Percentiles rank a stretch among this genome's conserved stretches.
Conservation (phyloP, 1,139 yeast genomes). For the Barnettozyma hawaiiensis region DNA sequence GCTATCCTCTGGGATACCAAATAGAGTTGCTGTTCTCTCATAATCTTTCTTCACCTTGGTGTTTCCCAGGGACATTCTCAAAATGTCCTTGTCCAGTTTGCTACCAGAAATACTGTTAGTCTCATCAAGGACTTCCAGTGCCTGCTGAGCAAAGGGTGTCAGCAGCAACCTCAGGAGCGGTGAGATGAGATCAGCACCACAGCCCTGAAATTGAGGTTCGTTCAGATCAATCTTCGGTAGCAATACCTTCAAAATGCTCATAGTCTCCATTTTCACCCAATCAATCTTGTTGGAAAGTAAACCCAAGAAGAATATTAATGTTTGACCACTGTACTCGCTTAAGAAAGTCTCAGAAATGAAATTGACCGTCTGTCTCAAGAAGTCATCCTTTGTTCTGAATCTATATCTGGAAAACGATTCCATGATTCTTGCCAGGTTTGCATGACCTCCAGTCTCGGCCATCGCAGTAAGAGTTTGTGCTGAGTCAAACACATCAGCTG, state of each 20-base stretch:
- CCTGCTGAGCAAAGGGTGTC: conserved; percentile 84
- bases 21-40: conserved; percentile 81
- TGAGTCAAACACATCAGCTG: conserved; percentile 49
- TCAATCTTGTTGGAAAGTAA: conserved; percentile 66
- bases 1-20: conserved; percentile 94
- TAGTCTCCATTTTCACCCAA: conserved; percentile 78
- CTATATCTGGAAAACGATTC: conserved; percentile 71
- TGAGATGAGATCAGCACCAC: conserved; percentile 92
- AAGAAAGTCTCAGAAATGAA: conserved; percentile 64
- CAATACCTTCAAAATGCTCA: conserved; percentile 66
- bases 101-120: conserved; percentile 84
- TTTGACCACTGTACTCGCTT: conserved; percentile 69
- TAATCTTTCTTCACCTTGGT: conserved; percentile 71
- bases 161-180: conserved; percentile 78
- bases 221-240: conserved; percentile 75
- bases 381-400: conserved; percentile 85
- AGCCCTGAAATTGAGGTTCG: conserved; percentile 75
- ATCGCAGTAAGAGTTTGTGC: conserved; percentile 53
- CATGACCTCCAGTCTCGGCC: conserved; percentile 54
- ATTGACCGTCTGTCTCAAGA: conserved; percentile 71
- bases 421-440: conserved; percentile 65
- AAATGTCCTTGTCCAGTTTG: conserved; percentile 82
- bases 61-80: conserved; percentile 88
- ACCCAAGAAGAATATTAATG: conserved; percentile 71
- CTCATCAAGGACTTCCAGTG: conserved; percentile 84